A percentile compares a stretch with the other conserved stretches of the same genome.
These are phyloP conservation scores for Pseudozyma pruni DNA, from an alignment of 1,284 basidiomycete genomes.

Conservation along the genomic window DNA sequence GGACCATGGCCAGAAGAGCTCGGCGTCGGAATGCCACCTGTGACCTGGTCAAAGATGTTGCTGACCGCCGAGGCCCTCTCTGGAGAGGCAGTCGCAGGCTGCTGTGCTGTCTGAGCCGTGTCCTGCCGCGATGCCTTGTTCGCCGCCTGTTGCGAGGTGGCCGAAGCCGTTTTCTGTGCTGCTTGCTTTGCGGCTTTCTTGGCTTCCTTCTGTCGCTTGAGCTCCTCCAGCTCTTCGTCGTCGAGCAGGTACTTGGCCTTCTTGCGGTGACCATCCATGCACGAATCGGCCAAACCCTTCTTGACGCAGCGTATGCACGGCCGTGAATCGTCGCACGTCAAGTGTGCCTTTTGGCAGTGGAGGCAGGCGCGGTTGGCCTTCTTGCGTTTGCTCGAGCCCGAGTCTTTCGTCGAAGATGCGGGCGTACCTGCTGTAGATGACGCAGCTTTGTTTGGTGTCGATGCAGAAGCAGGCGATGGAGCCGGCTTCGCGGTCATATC, in stretches of 20 bases:
- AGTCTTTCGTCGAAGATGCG: constrained; percentile 15
- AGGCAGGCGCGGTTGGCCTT: constrained; percentile 92
- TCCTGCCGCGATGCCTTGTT: constrained; percentile 14
- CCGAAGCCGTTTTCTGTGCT: constrained; percentile 10
- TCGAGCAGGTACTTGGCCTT: constrained; percentile 87
- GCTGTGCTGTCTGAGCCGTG: constrained; percentile 17
- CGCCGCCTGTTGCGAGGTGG: constrained; percentile 8
- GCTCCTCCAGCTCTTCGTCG: constrained; percentile 62
- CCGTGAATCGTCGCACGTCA: constrained; percentile 95
- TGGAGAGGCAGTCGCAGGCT: constrained; percentile 13
- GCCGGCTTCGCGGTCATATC: constrained; percentile 14
- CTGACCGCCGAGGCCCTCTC: constrained; percentile 32
- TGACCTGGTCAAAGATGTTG: constrained; percentile 43
- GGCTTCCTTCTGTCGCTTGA: constrained; percentile 51
- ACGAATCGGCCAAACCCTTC: constrained; percentile 87
- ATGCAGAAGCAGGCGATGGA: neutral
- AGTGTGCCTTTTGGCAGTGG: constrained; percentile 90
- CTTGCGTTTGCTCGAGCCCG: constrained; percentile 70
- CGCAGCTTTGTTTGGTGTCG: constrained; percentile 15
- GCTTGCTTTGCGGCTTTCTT: constrained; percentile 47
- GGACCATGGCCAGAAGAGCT: constrained; percentile 44
- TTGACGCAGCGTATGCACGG: constrained; percentile 95
- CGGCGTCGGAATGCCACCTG: constrained; percentile 22
- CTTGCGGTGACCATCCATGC: constrained; percentile 93
- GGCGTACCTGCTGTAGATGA: constrained; percentile 14